A percentile compares a stretch with the other conserved stretches of the same genome.
Conservation (phyloP, 306 rosid species). For the Arachis stenosperma region DNA sequence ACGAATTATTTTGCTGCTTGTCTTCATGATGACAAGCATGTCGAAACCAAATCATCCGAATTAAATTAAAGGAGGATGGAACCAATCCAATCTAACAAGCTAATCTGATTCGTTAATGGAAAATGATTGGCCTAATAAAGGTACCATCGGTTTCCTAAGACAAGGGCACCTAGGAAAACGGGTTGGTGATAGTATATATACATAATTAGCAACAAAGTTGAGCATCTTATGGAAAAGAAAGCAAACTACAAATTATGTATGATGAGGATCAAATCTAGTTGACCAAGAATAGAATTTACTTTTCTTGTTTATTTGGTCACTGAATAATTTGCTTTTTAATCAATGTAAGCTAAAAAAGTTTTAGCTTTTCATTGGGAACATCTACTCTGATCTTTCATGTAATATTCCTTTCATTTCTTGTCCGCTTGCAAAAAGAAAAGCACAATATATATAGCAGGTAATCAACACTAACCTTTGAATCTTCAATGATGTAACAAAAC, state of each 20-base stretch:
- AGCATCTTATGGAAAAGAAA: slow-evolving; percentile 41
- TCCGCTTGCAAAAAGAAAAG: slow-evolving; percentile 44
- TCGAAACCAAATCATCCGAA: slow-evolving; percentile 42
- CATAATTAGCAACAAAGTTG: slow-evolving; percentile 47
- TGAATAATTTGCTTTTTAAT: slow-evolving; percentile 43
- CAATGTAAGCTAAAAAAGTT: slow-evolving; percentile 35
- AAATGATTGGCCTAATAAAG: slow-evolving; percentile 59
- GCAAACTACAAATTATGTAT: slow-evolving; percentile 35
- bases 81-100: slow-evolving; percentile 31
- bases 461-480: slow-evolving; percentile 42
- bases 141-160: slow-evolving; percentile 55
- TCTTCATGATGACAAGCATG: slow-evolving; percentile 54
- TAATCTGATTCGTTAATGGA: slow-evolving; percentile 48
- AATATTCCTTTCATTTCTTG: slow-evolving; percentile 46
- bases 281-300: slow-evolving; percentile 48
- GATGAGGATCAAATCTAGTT: slow-evolving; percentile 54
- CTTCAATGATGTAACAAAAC: slow-evolving; percentile 37
- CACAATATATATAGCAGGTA: slow-evolving; percentile 2
- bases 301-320: slow-evolving; percentile 28
- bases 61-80: not conserved
- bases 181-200: slow-evolving; percentile 25
- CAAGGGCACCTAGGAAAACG: slow-evolving; percentile 49
- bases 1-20: slow-evolving; percentile 44
- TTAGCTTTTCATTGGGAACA: slow-evolving; percentile 44
- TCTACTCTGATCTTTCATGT: slow-evolving; percentile 23